A percentile compares a stretch with the other conserved stretches of the same genome.
phyloP scores from a whole-genome alignment of 176 grass and related monocot genomes.

The Cenchrus purpureus region DNA sequence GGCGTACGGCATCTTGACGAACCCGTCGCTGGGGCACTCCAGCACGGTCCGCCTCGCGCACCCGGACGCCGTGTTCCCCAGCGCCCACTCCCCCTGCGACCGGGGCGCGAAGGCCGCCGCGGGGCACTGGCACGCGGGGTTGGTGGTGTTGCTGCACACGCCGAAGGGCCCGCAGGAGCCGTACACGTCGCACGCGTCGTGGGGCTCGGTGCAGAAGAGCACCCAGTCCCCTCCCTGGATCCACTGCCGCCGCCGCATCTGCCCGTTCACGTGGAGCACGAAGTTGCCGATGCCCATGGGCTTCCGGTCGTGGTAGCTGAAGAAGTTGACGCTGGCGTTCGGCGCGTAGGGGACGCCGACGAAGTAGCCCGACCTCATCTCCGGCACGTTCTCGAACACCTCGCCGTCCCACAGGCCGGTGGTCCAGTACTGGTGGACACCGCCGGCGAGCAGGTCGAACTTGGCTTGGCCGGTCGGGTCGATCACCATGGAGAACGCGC shows the following conservation, averaged over 20 bases:
- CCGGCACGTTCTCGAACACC: conserved; percentile 58
- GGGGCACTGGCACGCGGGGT: conserved; percentile 51
- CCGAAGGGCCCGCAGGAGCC: conserved; percentile 59
- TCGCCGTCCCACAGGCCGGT: conserved; percentile 57
- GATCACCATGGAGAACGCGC: conserved; percentile 58
- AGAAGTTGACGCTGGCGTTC: conserved; percentile 54
- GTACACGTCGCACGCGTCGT: conserved; percentile 57
- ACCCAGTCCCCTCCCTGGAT: conserved; percentile 23
- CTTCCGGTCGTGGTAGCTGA: conserved; percentile 49
- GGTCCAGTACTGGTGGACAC: conserved; percentile 50
- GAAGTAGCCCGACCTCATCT: conserved; percentile 70
- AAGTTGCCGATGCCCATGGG: conserved; percentile 48
- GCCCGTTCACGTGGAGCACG: conserved; percentile 57
- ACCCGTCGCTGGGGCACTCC: conserved; percentile 41
- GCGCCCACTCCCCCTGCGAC: conserved; percentile 30
- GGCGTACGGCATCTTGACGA: conserved; percentile 40
- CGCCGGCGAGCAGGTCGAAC: conserved; percentile 41
- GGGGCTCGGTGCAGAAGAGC: conserved; percentile 52
- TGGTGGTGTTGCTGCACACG: conserved; percentile 54
- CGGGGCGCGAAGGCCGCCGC: conserved; percentile 46
- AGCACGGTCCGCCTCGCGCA: conserved; percentile 42
- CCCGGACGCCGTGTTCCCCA: conserved; percentile 37
- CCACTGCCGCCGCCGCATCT: conserved; percentile 61
- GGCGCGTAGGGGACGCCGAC: conserved; percentile 44
- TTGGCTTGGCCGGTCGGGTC: conserved; percentile 34